A percentile compares a stretch with the other conserved stretches of the same genome.
These are phyloP conservation scores for Rhododendron simsii DNA, from an alignment of 148 eudicot genomes.

Conservation along the genomic window DNA sequence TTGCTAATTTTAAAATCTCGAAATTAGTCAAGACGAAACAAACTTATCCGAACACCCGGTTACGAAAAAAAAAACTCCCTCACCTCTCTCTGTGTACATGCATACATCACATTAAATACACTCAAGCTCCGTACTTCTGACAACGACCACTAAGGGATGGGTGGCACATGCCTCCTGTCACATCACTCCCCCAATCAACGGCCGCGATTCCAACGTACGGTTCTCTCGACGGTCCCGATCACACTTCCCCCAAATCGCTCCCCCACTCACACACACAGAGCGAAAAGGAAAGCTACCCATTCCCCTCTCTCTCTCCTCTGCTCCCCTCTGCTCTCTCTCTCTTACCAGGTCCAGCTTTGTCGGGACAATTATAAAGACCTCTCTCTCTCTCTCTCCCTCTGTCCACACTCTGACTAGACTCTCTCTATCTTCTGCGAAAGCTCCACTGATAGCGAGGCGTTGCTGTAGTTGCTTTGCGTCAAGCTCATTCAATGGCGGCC, in stretches of 20 bases:
- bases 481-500: slow-evolving; percentile 14
- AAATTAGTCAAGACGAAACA: no score
- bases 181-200: slow-evolving; percentile 44
- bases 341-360: slow-evolving; percentile 33
- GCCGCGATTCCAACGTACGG: slow-evolving; percentile 51
- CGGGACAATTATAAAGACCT: slow-evolving; percentile 23
- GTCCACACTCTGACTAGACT: not conserved
- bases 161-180: slow-evolving; percentile 99
- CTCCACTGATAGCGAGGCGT: not conserved
- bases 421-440: slow-evolving; percentile 5
- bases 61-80: no score
- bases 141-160: slow-evolving; percentile 95
- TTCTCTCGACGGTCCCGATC: slow-evolving; percentile 42
- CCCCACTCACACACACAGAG: slow-evolving; percentile 13
- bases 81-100: no score
- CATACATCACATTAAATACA: not conserved
- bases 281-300: not conserved
- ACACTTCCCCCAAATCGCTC: slow-evolving; percentile 21
- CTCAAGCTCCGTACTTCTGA: slow-evolving; percentile 76
- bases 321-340: not conserved
- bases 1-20: no score
- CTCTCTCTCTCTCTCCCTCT: not conserved
- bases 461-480: not conserved
- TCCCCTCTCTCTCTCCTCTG: not conserved
- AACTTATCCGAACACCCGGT: no score